Conservation (phyloP, 176 grass and related monocot species). For the Lolium perenne region DNA sequence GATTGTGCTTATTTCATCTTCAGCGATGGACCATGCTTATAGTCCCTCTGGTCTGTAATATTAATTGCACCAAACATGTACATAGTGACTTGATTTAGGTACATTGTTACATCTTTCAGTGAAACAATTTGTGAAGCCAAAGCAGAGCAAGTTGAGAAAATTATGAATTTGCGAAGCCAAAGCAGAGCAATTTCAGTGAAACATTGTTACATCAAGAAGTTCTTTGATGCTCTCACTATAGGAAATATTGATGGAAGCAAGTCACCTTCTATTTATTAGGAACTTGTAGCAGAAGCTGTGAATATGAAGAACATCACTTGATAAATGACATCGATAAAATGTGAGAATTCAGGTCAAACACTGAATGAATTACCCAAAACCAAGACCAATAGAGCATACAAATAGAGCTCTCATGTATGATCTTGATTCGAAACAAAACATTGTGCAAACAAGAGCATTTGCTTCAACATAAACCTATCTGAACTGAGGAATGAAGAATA, state of each 20-base stretch:
- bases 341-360: conserved; percentile 19
- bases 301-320: neutral
- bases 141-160: neutral
- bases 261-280: neutral
- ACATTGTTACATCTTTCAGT: neutral
- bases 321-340: conserved; percentile 22
- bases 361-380: conserved; percentile 31
- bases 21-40: neutral
- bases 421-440: neutral
- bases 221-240: neutral
- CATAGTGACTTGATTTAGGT: neutral
- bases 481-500: neutral
- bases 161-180: no score
- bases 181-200: no score
- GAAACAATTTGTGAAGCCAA: neutral
- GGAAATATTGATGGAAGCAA: neutral
- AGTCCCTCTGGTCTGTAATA: neutral
- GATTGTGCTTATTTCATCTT: neutral
- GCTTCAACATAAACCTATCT: conserved; percentile 8
- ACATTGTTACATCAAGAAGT: neutral
- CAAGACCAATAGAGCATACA: conserved; percentile 44
- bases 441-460: conserved; percentile 47
- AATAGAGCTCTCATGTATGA: conserved; percentile 42
- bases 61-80: neutral
- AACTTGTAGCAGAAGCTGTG: neutral